These are phyloP conservation scores for Flammula alnicola DNA, from an alignment of 1,284 basidiomycete genomes.

Conservation along the genomic window DNA sequence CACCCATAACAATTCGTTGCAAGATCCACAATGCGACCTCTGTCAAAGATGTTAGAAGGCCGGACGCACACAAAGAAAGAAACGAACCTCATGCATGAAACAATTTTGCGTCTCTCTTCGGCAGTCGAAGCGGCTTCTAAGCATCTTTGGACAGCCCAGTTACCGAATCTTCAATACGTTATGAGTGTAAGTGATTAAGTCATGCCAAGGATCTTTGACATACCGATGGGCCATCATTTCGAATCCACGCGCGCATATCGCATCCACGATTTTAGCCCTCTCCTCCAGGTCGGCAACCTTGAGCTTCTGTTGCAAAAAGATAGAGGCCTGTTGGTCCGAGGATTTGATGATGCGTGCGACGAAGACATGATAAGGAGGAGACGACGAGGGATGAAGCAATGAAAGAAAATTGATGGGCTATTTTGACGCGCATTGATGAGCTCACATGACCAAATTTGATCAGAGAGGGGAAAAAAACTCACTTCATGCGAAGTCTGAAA, in stretches of 20 bases:
- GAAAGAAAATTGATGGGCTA: conserved; percentile 87
- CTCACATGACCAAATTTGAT: conserved; percentile 9
- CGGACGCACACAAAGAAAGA: conserved; percentile 4
- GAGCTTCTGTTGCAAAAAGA: conserved; percentile 84
- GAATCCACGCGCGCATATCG: conserved; percentile 78
- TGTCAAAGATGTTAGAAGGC: conserved; percentile 31
- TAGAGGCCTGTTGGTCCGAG: conserved; percentile 86
- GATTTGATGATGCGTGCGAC: conserved; percentile 83
- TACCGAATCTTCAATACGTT: conserved; percentile 64
- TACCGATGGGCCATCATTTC: conserved; percentile 90
- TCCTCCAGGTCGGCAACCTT: conserved; percentile 82
- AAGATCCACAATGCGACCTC: conserved; percentile 80
- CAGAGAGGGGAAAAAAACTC: conserved; percentile 21
- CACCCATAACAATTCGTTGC: conserved; percentile 87
- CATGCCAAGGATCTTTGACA: conserved; percentile 18
- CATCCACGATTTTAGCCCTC: conserved; percentile 79
- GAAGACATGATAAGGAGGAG: conserved; percentile 79
- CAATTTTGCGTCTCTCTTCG: conserved; percentile 79
- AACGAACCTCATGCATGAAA: conserved; percentile 75
- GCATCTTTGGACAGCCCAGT: conserved; percentile 86
- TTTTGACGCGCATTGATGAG: conserved; percentile 28
- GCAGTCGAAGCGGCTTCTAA: conserved; percentile 72
- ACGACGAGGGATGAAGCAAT: conserved; percentile 78
- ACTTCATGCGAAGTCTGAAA: conserved; percentile 40
- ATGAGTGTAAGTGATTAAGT: conserved; percentile 7